Base-by-base conservation (phyloP, 2,329 filamentous ascomycete genomes). In the Colletotrichum tanaceti region DNA sequence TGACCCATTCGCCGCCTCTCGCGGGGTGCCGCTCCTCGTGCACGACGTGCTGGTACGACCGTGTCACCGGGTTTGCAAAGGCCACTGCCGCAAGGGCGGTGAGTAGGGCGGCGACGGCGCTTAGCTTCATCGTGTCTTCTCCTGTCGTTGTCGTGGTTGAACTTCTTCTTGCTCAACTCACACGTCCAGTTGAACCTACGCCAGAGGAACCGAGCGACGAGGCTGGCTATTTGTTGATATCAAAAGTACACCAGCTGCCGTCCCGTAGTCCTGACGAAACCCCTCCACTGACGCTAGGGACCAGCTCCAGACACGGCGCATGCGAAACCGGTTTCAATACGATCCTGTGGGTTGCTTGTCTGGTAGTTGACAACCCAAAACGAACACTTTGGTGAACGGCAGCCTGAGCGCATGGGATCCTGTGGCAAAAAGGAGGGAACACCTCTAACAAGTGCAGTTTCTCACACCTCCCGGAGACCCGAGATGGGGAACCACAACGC, bases 11-110 rank as follows among this genome's bases (percentile, higher is more conserved):
- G n/a, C n/a, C 70, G 28, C 60, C 44, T 47, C 70, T 62, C 4
- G 61, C 59, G 39, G 67, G 64, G n/a, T 72, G 60, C 44, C 70
- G 47, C 61, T 64, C 66, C 46, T 72, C 71, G 59, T 72, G 71
- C 28, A 72, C 63, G 18, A 71, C 63, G 22, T 67, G 63, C 52
- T 58, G 67, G 61, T 68, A 62, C 65, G 65, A 68, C 65, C 65
- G 61, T 50, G 65, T 50, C 55, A 60, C 38, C 16, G 65, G 65
- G 62, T 60, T 68, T 43, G 65, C 65, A 24, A 55, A 39, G 43
- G 55, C 43, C 55, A 68, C 62, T 28, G 65, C 65, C 62, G 55
- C 55, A 44, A 68, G 55, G 65, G 54, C 65, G 18, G 65, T 55
- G 55, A 68, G 20, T 28, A 65, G 32, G 55, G 55, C 65, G 47